These are phyloP conservation scores for Penicillium coprophilum DNA, from an alignment of 495 filamentous ascomycete genomes.

Conservation along the genomic window DNA sequence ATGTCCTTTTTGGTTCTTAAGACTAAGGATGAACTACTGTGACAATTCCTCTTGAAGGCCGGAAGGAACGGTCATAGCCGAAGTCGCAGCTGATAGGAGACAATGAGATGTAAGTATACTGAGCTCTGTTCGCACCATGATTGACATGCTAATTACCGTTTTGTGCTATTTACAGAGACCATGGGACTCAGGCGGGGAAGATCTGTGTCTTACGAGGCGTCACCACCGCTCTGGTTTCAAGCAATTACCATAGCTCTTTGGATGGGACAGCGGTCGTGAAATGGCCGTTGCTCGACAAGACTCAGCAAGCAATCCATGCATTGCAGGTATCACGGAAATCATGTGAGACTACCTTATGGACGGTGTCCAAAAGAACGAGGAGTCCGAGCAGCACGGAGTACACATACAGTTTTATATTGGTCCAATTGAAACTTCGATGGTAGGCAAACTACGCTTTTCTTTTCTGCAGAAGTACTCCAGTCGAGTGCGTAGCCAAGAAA, in stretches of 20 bases:
- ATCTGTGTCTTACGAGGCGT: conserved; percentile 20
- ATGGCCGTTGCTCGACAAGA: conserved; percentile 22
- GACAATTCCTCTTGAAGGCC: conserved; percentile 11
- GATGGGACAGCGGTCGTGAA: conserved; percentile 19
- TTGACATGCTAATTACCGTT: conserved; percentile 9
- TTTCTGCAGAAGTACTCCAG: neutral
- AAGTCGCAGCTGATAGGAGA: conserved; percentile 22
- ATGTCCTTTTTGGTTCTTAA: neutral
- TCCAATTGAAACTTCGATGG: conserved; percentile 25
- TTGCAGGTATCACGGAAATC: conserved; percentile 21
- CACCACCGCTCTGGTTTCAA: conserved; percentile 11
- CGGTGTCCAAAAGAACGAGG: neutral
- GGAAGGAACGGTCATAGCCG: conserved; percentile 19
- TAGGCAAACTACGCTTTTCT: neutral
- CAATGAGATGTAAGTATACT: conserved; percentile 10
- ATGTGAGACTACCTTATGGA: conserved; percentile 20
- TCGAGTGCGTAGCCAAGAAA: neutral
- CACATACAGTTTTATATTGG: conserved; percentile 18
- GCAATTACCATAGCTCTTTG: conserved; percentile 21
- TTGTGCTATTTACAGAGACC: conserved; percentile 22
- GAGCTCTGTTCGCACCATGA: conserved; percentile 12
- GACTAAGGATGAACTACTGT: conserved; percentile 1
- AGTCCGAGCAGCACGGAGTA: conserved; percentile 4
- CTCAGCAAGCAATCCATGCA: conserved; percentile 18
- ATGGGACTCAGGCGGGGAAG: conserved; percentile 17